Evolutionary conservation across 1,284 basidiomycete species (phyloP), one percentile per base, ranked within the genome.

Genomic region (Moniliella sp.): DNA sequence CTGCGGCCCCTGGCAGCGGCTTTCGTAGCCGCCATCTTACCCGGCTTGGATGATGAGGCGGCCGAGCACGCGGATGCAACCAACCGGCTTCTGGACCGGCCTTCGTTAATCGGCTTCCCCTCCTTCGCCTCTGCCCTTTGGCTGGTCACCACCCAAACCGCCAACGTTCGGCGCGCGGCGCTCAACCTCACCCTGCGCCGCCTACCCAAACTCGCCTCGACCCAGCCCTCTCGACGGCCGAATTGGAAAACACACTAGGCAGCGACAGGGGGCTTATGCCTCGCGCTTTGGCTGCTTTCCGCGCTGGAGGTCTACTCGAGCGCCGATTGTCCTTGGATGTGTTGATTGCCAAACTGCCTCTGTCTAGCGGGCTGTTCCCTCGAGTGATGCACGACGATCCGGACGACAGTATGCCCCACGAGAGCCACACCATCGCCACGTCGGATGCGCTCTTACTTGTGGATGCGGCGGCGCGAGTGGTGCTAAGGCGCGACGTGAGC

Each of bases 71-170:
- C 94, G 48, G 88, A 97, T 31, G 80, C 81, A 65, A 82, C 79
- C n/a, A 59, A 93, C 16, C 66, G 66, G 16, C 63, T 99, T 4
- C 66, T 97, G 30, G 82, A 84, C 60, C 68, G 71, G 15, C 63
- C 97, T 1, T 80, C n/a, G n/a, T 75, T 80, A 0, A 49, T 57
- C 12, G 33, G 35, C 2, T 71, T 71, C 0, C 70, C 76, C 0
- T 93, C 88, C 66, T 94, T 94, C 66, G 71, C 91, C 46, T 83
- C 93, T 60, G 93, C 82, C 46, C 67, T 94, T 25, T 94, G 86
- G 78, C 69, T 94, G 15, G 72, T 81, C 31, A 77, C 94, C 68
- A 69, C 94, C 35, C 86, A 83, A 0, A 76, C 77, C n/a, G 76
- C 84, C 0, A 69, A 74, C 4, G 76, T 78, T 9, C 73, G 91